Conservation (phyloP, 306 rosid species). For the Pyrus communis region DNA sequence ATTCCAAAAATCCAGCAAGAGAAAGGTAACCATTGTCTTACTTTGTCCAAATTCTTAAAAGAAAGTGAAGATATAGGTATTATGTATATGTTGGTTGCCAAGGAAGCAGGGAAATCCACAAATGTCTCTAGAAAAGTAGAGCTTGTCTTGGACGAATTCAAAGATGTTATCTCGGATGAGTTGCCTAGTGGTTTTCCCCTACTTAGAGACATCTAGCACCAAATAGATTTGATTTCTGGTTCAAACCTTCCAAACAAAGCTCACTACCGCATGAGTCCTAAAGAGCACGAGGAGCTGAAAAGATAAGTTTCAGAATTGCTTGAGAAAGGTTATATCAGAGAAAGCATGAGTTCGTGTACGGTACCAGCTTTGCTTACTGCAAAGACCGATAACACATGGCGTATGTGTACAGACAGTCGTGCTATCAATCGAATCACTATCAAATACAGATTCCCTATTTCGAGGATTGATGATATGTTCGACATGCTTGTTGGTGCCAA, state of each 20-base stretch:
- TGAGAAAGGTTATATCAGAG: not conserved
- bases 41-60: too few relatives aligned
- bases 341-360: not conserved
- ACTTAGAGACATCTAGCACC: not conserved
- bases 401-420: not conserved
- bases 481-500: too few relatives aligned
- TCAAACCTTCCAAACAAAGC: not conserved
- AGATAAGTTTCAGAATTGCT: too few relatives aligned
- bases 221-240: not conserved
- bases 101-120: too few relatives aligned
- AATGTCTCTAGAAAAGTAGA: not conserved
- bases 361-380: not conserved
- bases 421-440: not conserved
- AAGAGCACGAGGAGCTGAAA: not conserved
- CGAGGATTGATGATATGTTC: too few relatives aligned
- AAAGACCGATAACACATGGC: not conserved
- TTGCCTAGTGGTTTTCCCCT: not conserved
- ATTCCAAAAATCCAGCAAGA: not conserved
- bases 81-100: too few relatives aligned
- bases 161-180: not conserved
- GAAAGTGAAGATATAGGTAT: too few relatives aligned
- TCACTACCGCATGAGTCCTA: not conserved
- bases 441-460: too few relatives aligned
- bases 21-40: too few relatives aligned
- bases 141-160: not conserved